These are phyloP conservation scores for Papiliotrema terrestris DNA, from an alignment of 1,284 basidiomycete genomes.

Conservation along the genomic window DNA sequence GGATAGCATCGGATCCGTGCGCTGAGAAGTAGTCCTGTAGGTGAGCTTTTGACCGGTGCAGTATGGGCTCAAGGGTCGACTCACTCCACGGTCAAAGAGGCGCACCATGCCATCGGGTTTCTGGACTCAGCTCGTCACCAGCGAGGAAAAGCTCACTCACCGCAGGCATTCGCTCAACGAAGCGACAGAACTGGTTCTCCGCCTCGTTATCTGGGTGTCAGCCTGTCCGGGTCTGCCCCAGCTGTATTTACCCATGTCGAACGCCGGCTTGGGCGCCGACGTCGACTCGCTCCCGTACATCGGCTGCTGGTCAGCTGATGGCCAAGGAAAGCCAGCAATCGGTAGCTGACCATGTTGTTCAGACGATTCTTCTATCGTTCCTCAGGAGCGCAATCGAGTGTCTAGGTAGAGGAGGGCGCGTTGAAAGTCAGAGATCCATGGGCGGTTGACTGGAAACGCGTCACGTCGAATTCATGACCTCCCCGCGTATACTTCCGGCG, in stretches of 20 bases:
- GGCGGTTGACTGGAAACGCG: too few species aligned
- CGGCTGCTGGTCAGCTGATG: slow-evolving; percentile 16
- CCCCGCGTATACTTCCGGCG: too few species aligned
- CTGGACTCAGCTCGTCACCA: slow-evolving; percentile 18
- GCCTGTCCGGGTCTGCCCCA: background rate
- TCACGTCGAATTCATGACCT: too few species aligned
- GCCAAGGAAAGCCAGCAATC: background rate
- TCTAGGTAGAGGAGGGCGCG: too few species aligned
- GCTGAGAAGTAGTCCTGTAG: slow-evolving; percentile 74
- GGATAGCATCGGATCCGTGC: slow-evolving; percentile 83
- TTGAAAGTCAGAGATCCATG: too few species aligned
- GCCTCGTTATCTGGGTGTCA: slow-evolving; percentile 53
- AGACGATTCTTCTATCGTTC: background rate
- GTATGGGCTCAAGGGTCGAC: slow-evolving; percentile 8
- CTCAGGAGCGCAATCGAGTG: too few species aligned
- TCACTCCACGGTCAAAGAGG: slow-evolving; percentile 67
- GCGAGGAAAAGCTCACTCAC: slow-evolving; percentile 17
- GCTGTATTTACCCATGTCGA: slow-evolving; percentile 38
- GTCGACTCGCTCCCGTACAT: slow-evolving; percentile 48
- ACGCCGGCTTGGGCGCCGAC: slow-evolving; percentile 38
- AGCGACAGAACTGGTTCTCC: slow-evolving; percentile 72
- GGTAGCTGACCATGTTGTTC: background rate
- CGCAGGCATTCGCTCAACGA: slow-evolving; percentile 63
- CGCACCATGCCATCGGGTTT: slow-evolving; percentile 61
- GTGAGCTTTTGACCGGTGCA: background rate